Percentiles rank a stretch among this genome's conserved stretches.
Conservation (phyloP, 1,284 basidiomycete genomes). For the Porodaedalea pini region DNA sequence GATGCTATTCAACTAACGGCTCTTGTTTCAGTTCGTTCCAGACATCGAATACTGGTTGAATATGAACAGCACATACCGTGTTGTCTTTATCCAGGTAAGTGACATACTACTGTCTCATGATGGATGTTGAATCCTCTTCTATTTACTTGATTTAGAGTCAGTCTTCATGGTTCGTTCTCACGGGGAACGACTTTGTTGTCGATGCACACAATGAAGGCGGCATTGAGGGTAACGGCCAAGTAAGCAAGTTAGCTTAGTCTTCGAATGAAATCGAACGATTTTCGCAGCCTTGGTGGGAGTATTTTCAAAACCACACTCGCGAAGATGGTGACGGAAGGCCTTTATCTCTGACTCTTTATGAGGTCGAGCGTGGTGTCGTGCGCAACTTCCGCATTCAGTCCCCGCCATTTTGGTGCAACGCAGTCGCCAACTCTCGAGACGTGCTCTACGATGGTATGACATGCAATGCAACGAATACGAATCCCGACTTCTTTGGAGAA, state of each 20-base stretch:
- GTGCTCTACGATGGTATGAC: constrained; percentile 58
- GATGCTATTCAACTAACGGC: not conserved
- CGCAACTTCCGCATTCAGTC: constrained; percentile 52
- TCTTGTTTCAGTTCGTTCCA: constrained; percentile 45
- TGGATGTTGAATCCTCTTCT: not conserved
- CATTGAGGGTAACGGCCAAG: constrained; percentile 60
- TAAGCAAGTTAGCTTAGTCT: constrained; percentile 26
- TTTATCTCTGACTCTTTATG: constrained; percentile 53
- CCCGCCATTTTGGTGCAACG: constrained; percentile 66
- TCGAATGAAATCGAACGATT: not conserved
- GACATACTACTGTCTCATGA: not conserved
- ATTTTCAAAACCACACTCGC: constrained; percentile 41
- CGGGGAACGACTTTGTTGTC: constrained; percentile 54
- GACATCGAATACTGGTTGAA: constrained; percentile 62
- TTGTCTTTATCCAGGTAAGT: constrained; percentile 55
- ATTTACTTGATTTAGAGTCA: constrained; percentile 40
- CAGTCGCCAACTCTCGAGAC: constrained; percentile 49
- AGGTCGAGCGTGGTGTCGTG: constrained; percentile 45
- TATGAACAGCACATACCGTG: constrained; percentile 51
- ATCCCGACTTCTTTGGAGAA: constrained; percentile 44
- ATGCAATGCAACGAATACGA: constrained; percentile 58
- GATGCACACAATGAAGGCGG: constrained; percentile 58
- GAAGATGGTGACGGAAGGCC: constrained; percentile 59
- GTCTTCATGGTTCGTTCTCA: constrained; percentile 63
- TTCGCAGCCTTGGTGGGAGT: constrained; percentile 47